These are phyloP conservation scores for Diaporthe sp. DNA, from an alignment of 2,329 filamentous ascomycete genomes.

Conservation along the genomic window DNA sequence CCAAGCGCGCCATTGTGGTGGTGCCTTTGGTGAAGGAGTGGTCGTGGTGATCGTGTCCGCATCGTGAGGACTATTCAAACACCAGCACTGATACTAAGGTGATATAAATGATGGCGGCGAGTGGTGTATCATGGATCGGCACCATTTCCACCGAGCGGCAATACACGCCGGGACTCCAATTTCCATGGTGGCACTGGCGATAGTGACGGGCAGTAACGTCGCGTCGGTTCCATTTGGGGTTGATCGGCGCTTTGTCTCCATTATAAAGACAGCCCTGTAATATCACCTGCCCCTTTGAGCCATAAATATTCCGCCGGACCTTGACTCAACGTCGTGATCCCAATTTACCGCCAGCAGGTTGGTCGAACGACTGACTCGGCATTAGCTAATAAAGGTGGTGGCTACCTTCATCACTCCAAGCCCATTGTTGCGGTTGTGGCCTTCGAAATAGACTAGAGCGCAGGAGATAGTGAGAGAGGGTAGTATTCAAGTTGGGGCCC, in stretches of 20 bases:
- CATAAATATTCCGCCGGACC: not conserved
- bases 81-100: not conserved
- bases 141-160: slow-evolving; percentile 33
- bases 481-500: not conserved
- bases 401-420: not conserved
- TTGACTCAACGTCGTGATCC: slow-evolving; percentile 3
- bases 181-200: slow-evolving; percentile 30
- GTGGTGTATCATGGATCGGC: slow-evolving; percentile 29
- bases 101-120: not conserved
- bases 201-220: slow-evolving; percentile 30
- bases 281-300: slow-evolving; percentile 31
- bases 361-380: slow-evolving; percentile 6
- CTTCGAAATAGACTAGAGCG: not conserved
- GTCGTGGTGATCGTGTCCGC: not conserved
- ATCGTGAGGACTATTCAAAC: not conserved
- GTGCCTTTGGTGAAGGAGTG: not conserved
- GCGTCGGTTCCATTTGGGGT: slow-evolving; percentile 18
- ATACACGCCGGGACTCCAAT: slow-evolving; percentile 19
- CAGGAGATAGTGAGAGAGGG: not conserved
- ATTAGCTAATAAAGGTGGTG: slow-evolving; percentile 20
- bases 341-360: slow-evolving; percentile 3
- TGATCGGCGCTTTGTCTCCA: slow-evolving; percentile 22
- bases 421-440: slow-evolving; percentile 1
- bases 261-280: slow-evolving; percentile 3
- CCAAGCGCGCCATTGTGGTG: slow-evolving; percentile 8